Evolutionary conservation across 108 stramenopile genomes (phyloP).

Genomic region (Parietichytrium sp.): DNA sequence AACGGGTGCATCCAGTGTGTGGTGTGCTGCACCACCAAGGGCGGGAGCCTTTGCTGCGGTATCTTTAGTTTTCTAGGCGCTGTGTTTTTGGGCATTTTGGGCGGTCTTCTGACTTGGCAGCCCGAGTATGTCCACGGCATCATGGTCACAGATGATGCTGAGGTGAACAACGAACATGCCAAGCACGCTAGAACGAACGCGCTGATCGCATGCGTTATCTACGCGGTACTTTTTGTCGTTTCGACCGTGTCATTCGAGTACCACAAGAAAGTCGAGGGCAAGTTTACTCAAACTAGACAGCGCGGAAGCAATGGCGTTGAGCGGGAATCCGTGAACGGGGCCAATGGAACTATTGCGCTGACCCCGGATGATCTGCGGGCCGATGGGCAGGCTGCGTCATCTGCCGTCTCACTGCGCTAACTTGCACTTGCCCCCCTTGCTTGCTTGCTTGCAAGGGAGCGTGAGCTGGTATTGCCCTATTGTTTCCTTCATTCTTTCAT

Average conservation of each 20-base stretch:
- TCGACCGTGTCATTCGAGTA: neutral
- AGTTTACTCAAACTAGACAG: neutral
- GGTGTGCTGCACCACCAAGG: constrained; percentile 34
- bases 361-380: no score
- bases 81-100: neutral
- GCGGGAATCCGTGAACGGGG: neutral
- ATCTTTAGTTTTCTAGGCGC: constrained; percentile 1
- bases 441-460: no score
- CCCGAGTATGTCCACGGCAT: constrained; percentile 33
- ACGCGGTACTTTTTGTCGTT: neutral
- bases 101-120: neutral
- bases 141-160: no score
- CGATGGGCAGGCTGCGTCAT: no score
- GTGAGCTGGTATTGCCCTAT: no score
- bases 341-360: neutral
- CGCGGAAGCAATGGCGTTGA: constrained; percentile 10
- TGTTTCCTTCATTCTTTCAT: no score
- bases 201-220: neutral
- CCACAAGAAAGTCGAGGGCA: neutral
- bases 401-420: no score
- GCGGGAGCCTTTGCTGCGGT: constrained; percentile 35
- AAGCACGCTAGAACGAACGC: neutral
- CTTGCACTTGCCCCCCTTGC: no score
- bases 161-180: neutral
- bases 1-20: constrained; percentile 37